Percentiles rank a stretch among this genome's conserved stretches.
Evolutionary conservation across 2,329 filamentous ascomycete genomes (phyloP).

Genomic region (Emergomyces africanus): DNA sequence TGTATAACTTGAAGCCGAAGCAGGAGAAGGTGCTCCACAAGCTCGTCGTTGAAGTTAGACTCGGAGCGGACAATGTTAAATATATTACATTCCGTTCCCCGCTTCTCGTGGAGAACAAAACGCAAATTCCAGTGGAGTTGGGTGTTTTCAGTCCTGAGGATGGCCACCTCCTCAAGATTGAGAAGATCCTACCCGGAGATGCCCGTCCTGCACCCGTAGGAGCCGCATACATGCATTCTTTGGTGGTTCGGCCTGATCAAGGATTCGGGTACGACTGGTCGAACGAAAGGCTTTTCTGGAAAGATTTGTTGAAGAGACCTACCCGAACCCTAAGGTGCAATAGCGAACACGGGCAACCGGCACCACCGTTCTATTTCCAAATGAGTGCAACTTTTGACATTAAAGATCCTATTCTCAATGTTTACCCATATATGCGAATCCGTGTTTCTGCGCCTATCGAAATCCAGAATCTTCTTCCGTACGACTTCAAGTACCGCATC

Average conservation of each 20-base stretch:
- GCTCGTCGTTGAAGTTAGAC: slow-evolving; percentile 77
- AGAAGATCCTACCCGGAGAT: slow-evolving; percentile 91
- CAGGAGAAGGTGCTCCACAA: slow-evolving; percentile 77
- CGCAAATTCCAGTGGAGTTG: slow-evolving; percentile 87
- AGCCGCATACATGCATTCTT: slow-evolving; percentile 75
- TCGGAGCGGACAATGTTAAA: slow-evolving; percentile 94
- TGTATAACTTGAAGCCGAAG: slow-evolving; percentile 82
- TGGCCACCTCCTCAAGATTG: slow-evolving; percentile 87
- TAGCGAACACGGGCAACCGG: slow-evolving; percentile 59
- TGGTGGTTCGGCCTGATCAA: slow-evolving; percentile 81
- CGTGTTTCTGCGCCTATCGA: slow-evolving; percentile 87
- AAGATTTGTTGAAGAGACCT: slow-evolving; percentile 70
- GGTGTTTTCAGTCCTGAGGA: slow-evolving; percentile 81
- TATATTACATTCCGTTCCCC: slow-evolving; percentile 93
- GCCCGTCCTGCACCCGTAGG: slow-evolving; percentile 82
- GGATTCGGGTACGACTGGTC: slow-evolving; percentile 97
- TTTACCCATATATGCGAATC: slow-evolving; percentile 90
- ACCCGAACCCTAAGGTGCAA: slow-evolving; percentile 81
- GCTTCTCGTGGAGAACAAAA: slow-evolving; percentile 85
- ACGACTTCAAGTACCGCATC: slow-evolving; percentile 98
- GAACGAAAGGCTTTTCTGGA: slow-evolving; percentile 81
- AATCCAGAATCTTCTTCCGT: slow-evolving; percentile 85
- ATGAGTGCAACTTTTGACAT: slow-evolving; percentile 76
- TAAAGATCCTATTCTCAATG: slow-evolving; percentile 66
- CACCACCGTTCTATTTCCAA: slow-evolving; percentile 89